phyloP scores from a whole-genome alignment of 2,329 filamentous ascomycete species.

The Fusarium papillatum region DNA sequence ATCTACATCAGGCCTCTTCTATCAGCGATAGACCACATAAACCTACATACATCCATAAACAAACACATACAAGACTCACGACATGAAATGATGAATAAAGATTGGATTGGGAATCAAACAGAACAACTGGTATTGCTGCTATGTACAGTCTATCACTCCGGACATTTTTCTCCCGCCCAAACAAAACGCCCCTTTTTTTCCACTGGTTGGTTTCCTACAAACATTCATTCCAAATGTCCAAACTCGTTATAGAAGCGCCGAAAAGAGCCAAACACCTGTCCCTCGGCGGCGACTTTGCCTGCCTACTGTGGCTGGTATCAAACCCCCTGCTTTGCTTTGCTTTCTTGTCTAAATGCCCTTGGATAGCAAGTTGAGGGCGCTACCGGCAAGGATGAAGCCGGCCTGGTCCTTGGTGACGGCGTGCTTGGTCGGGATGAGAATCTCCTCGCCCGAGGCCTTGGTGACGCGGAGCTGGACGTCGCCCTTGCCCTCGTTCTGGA shows the following conservation, averaged over 20 bases:
- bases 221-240: slow-evolving; percentile 14
- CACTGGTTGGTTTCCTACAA: slow-evolving; percentile 18
- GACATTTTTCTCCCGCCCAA: slow-evolving; percentile 41
- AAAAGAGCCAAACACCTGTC: slow-evolving; percentile 5
- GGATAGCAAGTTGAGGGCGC: slow-evolving; percentile 91
- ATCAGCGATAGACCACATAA: neutral
- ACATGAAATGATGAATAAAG: neutral
- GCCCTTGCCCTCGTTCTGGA: slow-evolving; percentile 83
- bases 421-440: slow-evolving; percentile 85
- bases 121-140: slow-evolving; percentile 41
- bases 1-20: neutral
- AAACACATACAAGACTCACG: neutral
- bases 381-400: slow-evolving; percentile 92
- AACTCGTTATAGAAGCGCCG: slow-evolving; percentile 19
- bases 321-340: neutral
- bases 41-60: neutral
- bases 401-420: slow-evolving; percentile 92
- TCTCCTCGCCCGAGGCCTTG: slow-evolving; percentile 71
- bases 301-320: neutral
- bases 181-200: slow-evolving; percentile 42
- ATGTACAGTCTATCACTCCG: slow-evolving; percentile 44
- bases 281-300: neutral
- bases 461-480: slow-evolving; percentile 80
- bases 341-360: slow-evolving; percentile 57
- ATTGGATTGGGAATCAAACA: slow-evolving; percentile 19